Base-by-base conservation (phyloP, 352 stramenopile species). In the Pythium plurisporium region DNA sequence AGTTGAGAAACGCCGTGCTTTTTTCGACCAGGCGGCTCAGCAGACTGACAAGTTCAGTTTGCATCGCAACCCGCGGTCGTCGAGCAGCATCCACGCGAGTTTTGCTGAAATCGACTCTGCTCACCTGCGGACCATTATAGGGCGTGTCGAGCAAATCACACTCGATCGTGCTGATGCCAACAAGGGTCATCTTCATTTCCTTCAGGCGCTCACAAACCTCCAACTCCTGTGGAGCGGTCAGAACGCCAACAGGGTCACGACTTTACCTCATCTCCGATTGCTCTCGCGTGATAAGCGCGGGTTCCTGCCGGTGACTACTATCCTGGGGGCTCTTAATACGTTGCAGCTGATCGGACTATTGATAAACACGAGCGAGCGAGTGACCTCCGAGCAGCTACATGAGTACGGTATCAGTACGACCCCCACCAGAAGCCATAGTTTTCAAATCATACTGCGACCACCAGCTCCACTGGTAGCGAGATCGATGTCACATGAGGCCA, bases 151-250 rank as follows among this genome's bases (percentile, higher is more conserved):
- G 37, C 47, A 20, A n/a, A 70, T 22, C 36, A 26, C 11, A n/a
- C 0, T 71, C 20, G 49, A 64, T 47, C 17, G 49, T 0, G 46
- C 57, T 23, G 45, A 62, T 10, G 27, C 20, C 7, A 29, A 48
- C 40, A 57, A 48, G 2, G 34, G 59, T 17, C 70, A 80, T 36
- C 40, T 70, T 0, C 48, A 69, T 19, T 75, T 76, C 23, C 31
- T 78, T 0, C 70, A 76, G 40, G 62, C 55, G 5, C 51, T 76
- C 3, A 25, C 62, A 1, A 77, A 76, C 44, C 33, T 76, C 2
- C 58, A 71, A 34, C 45, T 63, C n/a, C n/a, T 20, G 8, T 65
- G 47, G 54, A 29, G 38, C 34, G 4, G 42, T 10, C 45, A 38
- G 36, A n/a, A 9, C 10, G 22, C 4, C 9, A 5, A 47, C 65